Conservation (phyloP, 1,284 basidiomycete genomes). For the Tilletia indica region DNA sequence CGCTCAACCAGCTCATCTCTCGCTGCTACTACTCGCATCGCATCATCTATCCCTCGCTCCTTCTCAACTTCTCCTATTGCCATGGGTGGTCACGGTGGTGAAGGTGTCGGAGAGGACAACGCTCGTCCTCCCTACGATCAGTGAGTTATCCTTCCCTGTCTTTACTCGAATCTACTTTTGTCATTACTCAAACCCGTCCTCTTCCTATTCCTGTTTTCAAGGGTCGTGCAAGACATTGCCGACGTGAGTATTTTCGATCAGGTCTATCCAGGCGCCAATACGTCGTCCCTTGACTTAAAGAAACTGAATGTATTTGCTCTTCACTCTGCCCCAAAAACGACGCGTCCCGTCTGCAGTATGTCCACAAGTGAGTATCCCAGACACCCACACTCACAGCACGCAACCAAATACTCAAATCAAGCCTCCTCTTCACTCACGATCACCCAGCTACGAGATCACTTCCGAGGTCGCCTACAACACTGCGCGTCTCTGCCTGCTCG, state of each 20-base stretch:
- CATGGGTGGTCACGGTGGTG: slow-evolving; percentile 29
- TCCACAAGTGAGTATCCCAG: slow-evolving; percentile 25
- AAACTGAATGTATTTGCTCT: too few species aligned
- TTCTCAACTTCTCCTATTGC: slow-evolving; percentile 39
- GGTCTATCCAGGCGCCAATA: slow-evolving; percentile 14
- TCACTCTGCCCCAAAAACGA: neutral
- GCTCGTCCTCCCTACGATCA: slow-evolving; percentile 50
- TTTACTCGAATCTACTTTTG: neutral
- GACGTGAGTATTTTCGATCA: slow-evolving; percentile 31
- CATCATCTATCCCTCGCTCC: slow-evolving; percentile 27
- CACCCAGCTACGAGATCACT: slow-evolving; percentile 43
- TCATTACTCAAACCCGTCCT: neutral
- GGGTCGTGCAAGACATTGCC: slow-evolving; percentile 51
- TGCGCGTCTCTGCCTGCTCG: slow-evolving; percentile 51
- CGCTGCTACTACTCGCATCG: slow-evolving; percentile 10
- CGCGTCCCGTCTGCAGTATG: slow-evolving; percentile 18
- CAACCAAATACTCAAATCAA: too few species aligned
- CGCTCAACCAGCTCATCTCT: slow-evolving; percentile 25
- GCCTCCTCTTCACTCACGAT: neutral
- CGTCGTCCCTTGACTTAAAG: too few species aligned
- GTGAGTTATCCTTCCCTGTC: slow-evolving; percentile 23
- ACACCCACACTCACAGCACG: neutral
- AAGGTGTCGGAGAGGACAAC: slow-evolving; percentile 46
- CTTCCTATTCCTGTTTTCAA: neutral
- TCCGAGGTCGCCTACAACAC: slow-evolving; percentile 54